phyloP scores from a whole-genome alignment of 2,329 filamentous ascomycete genomes.

The Fusarium globosum region DNA sequence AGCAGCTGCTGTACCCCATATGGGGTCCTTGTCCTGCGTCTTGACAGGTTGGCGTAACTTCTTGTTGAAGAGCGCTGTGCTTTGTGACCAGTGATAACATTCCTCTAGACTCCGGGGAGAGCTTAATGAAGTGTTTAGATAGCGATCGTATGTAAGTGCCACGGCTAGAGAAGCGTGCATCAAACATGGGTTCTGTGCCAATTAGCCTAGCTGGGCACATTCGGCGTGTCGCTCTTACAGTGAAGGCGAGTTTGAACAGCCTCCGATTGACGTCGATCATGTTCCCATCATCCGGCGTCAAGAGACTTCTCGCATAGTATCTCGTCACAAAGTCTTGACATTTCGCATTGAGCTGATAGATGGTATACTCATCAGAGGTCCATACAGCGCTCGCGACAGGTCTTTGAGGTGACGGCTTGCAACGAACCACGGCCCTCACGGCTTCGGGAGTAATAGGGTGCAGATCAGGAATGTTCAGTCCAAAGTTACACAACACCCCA shows the following conservation, averaged over 20 bases:
- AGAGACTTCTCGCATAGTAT: constrained; percentile 53
- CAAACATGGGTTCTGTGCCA: constrained; percentile 54
- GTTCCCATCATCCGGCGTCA: constrained; percentile 51
- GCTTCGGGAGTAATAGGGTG: constrained; percentile 48
- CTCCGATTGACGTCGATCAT: constrained; percentile 53
- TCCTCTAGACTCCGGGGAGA: constrained; percentile 51
- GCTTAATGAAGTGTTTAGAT: constrained; percentile 39
- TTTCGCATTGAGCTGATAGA: constrained; percentile 51
- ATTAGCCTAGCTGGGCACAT: background rate
- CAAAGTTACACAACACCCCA: constrained; percentile 59
- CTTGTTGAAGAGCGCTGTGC: constrained; percentile 54
- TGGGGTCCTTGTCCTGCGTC: constrained; percentile 54
- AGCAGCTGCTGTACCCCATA: constrained; percentile 60
- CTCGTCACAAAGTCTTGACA: constrained; percentile 56
- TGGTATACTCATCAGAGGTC: constrained; percentile 47
- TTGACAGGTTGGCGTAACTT: constrained; percentile 50
- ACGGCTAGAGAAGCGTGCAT: constrained; percentile 60
- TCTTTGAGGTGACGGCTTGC: constrained; percentile 36
- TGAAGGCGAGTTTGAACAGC: constrained; percentile 53
- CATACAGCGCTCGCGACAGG: constrained; percentile 49
- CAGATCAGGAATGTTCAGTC: constrained; percentile 50
- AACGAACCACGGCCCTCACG: constrained; percentile 17
- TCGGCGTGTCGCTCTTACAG: constrained; percentile 44
- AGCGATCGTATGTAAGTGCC: constrained; percentile 54
- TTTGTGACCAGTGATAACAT: constrained; percentile 57